A percentile compares a stretch with the other conserved stretches of the same genome.
Evolutionary conservation across 768 basidiomycete species (phyloP).

Genomic region (Tulasnella sp.): DNA sequence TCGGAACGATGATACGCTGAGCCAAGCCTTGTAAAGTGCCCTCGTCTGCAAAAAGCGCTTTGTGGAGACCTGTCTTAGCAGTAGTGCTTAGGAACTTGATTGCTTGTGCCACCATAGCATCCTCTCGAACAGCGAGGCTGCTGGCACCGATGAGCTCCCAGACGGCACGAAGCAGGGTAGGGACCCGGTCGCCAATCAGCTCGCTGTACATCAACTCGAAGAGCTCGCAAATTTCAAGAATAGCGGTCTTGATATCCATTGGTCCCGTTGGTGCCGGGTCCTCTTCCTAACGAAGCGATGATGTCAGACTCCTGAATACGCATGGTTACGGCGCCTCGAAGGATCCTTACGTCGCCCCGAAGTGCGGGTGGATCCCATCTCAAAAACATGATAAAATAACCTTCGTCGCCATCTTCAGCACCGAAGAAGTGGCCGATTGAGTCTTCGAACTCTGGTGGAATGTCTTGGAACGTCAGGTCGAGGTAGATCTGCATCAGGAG

Average conservation of each 20-base stretch:
- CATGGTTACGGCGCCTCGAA: neutral
- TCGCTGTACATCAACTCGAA: slow-evolving; percentile 82
- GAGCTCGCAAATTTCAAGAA: slow-evolving; percentile 88
- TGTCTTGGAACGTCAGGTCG: slow-evolving; percentile 91
- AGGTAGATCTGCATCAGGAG: slow-evolving; percentile 84
- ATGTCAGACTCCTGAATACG: slow-evolving; percentile 17
- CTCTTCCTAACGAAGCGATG: slow-evolving; percentile 52
- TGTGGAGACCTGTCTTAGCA: slow-evolving; percentile 83
- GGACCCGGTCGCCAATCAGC: slow-evolving; percentile 61
- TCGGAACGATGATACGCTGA: slow-evolving; percentile 90
- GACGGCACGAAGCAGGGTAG: slow-evolving; percentile 77
- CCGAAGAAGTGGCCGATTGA: slow-evolving; percentile 77
- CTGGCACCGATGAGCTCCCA: slow-evolving; percentile 66
- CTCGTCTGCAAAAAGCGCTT: slow-evolving; percentile 64
- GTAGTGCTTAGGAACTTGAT: slow-evolving; percentile 88
- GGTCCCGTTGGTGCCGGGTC: slow-evolving; percentile 79
- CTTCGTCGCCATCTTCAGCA: slow-evolving; percentile 35
- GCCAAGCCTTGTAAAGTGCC: slow-evolving; percentile 79
- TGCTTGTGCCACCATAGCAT: slow-evolving; percentile 65
- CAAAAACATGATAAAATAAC: slow-evolving; percentile 74
- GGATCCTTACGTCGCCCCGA: slow-evolving; percentile 57
- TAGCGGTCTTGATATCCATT: slow-evolving; percentile 82
- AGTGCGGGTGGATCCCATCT: slow-evolving; percentile 70
- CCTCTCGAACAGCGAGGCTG: slow-evolving; percentile 20
- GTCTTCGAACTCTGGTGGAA: slow-evolving; percentile 95